Evolutionary conservation across 768 basidiomycete genomes (phyloP).

Genomic region (Glaciozyma antarctica): DNA sequence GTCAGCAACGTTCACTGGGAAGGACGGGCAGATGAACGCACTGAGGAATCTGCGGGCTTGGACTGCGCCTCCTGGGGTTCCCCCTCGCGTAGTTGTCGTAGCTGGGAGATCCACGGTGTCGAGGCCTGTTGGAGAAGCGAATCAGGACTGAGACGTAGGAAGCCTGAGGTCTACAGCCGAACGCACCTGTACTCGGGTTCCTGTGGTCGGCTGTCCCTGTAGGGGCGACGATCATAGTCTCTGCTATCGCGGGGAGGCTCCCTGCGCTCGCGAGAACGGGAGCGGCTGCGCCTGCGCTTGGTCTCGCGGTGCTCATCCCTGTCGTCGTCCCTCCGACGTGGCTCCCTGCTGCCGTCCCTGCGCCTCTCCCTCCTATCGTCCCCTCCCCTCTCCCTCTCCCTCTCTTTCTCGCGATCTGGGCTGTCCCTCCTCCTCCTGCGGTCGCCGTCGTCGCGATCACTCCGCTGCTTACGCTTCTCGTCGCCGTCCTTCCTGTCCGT

Average conservation of each 20-base stretch:
- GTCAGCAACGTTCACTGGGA: neutral
- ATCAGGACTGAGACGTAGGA: neutral
- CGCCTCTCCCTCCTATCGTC: neutral
- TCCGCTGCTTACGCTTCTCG: conserved; percentile 7
- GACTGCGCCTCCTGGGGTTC: neutral
- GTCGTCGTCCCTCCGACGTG: neutral
- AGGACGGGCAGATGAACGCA: neutral
- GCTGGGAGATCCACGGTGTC: conserved; percentile 1
- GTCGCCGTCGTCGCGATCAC: neutral
- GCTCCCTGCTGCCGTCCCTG: neutral
- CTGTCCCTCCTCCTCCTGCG: conserved; percentile 1
- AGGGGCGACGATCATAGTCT: neutral
- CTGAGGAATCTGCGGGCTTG: neutral
- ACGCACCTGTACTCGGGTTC: conserved; percentile 1
- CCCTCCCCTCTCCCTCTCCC: neutral
- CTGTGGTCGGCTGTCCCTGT: neutral
- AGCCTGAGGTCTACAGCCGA: neutral
- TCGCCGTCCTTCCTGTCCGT: neutral
- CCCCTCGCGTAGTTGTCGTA: conserved; percentile 2
- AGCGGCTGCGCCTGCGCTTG: conserved; percentile 1
- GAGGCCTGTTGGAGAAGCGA: neutral
- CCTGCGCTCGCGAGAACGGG: neutral
- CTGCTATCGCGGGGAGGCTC: neutral
- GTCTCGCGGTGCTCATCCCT: neutral
- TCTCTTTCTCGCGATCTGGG: neutral